A percentile compares a stretch with the other conserved stretches of the same genome.
Conservation (phyloP, 2,329 filamentous ascomycete species). For the Cytospora schulzeri region DNA sequence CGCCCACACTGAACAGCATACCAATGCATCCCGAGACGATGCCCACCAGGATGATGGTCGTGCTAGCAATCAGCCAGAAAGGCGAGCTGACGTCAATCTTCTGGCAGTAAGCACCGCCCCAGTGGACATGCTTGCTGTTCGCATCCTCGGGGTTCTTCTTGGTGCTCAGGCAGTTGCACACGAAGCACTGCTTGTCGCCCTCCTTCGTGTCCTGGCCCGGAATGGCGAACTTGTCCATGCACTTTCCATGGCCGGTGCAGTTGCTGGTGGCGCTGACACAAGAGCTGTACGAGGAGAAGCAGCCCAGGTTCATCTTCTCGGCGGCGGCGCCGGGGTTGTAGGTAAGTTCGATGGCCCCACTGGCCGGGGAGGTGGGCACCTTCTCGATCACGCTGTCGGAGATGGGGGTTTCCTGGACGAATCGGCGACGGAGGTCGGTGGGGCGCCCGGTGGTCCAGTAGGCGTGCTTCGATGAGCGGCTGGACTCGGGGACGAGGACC, state of each 20-base stretch:
- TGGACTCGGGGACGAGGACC: conserved; percentile 55
- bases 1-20: conserved; percentile 80
- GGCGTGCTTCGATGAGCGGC: conserved; percentile 40
- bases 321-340: conserved; percentile 38
- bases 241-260: conserved; percentile 82
- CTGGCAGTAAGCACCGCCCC: conserved; percentile 84
- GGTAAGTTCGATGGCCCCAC: conserved; percentile 27
- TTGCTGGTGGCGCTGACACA: conserved; percentile 72
- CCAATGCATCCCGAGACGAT: conserved; percentile 72
- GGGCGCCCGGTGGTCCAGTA: conserved; percentile 44
- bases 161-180: conserved; percentile 73
- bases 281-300: conserved; percentile 70
- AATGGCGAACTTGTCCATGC: conserved; percentile 65
- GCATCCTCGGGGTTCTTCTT: conserved; percentile 43
- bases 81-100: conserved; percentile 88
- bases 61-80: conserved; percentile 83
- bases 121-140: conserved; percentile 53
- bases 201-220: conserved; percentile 43
- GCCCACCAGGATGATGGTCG: conserved; percentile 70
- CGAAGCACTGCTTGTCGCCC: conserved; percentile 64
- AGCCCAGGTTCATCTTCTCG: conserved; percentile 61
- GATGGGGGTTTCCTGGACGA: conserved; percentile 50
- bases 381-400: conserved; percentile 32
- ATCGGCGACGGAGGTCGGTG: conserved; percentile 50
- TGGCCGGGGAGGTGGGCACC: conserved; percentile 26